Conservation (phyloP, 1,284 basidiomycete species). For the Ceratobasidium sp. region DNA sequence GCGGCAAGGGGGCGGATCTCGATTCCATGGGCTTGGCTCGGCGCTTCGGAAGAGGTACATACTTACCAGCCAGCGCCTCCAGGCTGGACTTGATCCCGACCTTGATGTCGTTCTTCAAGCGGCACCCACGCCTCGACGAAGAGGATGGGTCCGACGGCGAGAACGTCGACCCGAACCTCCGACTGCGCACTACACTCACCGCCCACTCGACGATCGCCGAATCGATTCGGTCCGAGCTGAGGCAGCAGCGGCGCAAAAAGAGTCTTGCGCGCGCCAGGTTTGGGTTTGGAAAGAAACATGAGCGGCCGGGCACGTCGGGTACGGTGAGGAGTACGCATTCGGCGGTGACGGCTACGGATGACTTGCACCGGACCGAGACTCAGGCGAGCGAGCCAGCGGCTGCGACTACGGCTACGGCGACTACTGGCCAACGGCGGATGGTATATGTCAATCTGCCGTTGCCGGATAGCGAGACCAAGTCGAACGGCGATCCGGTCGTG, state of each 20-base stretch:
- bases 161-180: conserved; percentile 82
- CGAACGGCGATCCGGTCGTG: conserved; percentile 80
- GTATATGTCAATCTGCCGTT: conserved; percentile 84
- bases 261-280: conserved; percentile 51
- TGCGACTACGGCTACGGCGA: too few relatives aligned
- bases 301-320: conserved; percentile 24
- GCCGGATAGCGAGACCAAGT: conserved; percentile 73
- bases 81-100: not conserved
- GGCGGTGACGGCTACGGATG: conserved; percentile 33
- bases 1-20: conserved; percentile 1
- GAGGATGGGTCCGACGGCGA: too few relatives aligned
- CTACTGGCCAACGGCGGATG: conserved; percentile 64
- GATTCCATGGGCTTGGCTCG: conserved; percentile 22
- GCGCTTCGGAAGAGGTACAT: conserved; percentile 15
- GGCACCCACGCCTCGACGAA: too few relatives aligned
- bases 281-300: conserved; percentile 33
- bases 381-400: conserved; percentile 15
- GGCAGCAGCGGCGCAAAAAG: conserved; percentile 71
- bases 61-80: conserved; percentile 1
- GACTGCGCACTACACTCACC: conserved; percentile 87
- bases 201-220: conserved; percentile 90
- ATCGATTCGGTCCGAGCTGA: conserved; percentile 81
- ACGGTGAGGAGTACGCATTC: conserved; percentile 9
- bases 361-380: conserved; percentile 44
- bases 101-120: too few relatives aligned